Percentiles rank a stretch among this genome's conserved stretches.
Evolutionary conservation across 2,329 filamentous ascomycete species (phyloP).

Genomic region (Domatiomyces catenatus): DNA sequence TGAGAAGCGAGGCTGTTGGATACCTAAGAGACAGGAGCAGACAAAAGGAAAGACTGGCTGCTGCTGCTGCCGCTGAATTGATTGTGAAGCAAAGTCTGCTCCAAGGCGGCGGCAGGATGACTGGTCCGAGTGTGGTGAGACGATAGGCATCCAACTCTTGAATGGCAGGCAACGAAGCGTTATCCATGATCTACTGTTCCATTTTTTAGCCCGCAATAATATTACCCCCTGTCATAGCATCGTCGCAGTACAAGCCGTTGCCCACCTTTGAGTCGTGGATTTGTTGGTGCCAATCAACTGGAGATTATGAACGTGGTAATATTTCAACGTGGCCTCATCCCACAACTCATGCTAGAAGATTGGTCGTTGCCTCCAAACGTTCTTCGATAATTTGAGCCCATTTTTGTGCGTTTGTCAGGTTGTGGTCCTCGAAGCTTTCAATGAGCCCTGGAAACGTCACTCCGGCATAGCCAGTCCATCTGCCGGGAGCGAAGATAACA

Average conservation of each 20-base stretch:
- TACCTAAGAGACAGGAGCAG: conserved; percentile 84
- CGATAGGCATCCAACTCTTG: conserved; percentile 1
- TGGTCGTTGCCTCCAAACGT: neutral
- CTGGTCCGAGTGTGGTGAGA: conserved; percentile 21
- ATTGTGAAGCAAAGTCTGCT: conserved; percentile 87
- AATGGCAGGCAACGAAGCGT: neutral
- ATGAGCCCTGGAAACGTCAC: conserved; percentile 51
- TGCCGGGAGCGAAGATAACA: conserved; percentile 76
- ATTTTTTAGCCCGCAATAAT: neutral
- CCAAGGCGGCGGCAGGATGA: conserved; percentile 39
- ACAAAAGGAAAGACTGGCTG: conserved; percentile 85
- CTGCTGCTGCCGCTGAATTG: conserved; percentile 76
- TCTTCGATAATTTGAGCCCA: conserved; percentile 20
- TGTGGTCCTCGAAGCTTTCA: conserved; percentile 41
- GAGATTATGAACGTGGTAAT: neutral
- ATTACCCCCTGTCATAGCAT: neutral
- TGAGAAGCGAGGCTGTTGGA: conserved; percentile 75
- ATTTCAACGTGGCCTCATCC: neutral
- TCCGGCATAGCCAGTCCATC: conserved; percentile 84
- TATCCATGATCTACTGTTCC: neutral
- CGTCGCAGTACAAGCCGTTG: neutral
- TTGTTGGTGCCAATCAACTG: neutral
- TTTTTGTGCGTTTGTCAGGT: conserved; percentile 27
- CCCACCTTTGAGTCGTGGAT: neutral
- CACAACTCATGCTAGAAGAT: neutral